A percentile compares a stretch with the other conserved stretches of the same genome.
phyloP scores from a whole-genome alignment of 495 filamentous ascomycete species.

The Haplographium delicatum region DNA sequence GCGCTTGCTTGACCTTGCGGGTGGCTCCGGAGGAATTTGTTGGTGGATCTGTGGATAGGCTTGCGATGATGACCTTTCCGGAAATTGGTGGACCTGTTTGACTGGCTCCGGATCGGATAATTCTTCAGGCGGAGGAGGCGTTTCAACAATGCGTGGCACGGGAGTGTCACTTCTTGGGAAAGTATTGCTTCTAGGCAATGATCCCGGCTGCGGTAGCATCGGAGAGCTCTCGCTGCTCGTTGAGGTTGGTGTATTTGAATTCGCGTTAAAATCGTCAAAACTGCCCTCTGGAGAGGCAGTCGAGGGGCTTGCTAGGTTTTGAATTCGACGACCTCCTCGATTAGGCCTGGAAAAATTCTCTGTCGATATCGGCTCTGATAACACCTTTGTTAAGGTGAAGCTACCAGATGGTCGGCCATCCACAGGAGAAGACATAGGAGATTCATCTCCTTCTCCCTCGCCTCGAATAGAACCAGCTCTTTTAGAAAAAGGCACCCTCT shows the following conservation, averaged over 20 bases:
- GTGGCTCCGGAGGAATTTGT: slow-evolving; percentile 34
- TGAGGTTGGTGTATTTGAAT: background rate
- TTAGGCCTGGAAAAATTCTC: slow-evolving; percentile 51
- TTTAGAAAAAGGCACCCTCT: slow-evolving; percentile 71
- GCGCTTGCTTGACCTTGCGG: slow-evolving; percentile 43
- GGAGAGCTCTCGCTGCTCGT: background rate
- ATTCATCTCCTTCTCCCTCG: slow-evolving; percentile 54
- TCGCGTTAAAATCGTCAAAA: background rate
- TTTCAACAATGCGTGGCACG: slow-evolving; percentile 67
- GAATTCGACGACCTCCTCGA: slow-evolving; percentile 37
- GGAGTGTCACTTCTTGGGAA: slow-evolving; percentile 28
- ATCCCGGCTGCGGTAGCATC: slow-evolving; percentile 6
- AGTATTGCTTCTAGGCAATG: slow-evolving; percentile 17
- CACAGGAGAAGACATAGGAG: slow-evolving; percentile 21
- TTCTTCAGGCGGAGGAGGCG: slow-evolving; percentile 49
- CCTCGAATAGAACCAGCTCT: slow-evolving; percentile 50
- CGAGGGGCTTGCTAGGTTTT: slow-evolving; percentile 35
- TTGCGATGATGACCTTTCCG: slow-evolving; percentile 54
- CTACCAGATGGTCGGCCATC: slow-evolving; percentile 17
- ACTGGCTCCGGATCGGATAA: slow-evolving; percentile 11
- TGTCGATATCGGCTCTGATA: slow-evolving; percentile 66
- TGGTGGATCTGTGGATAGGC: slow-evolving; percentile 23
- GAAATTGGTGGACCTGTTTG: slow-evolving; percentile 27
- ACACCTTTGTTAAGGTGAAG: slow-evolving; percentile 37
- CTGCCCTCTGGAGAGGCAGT: background rate